phyloP scores from a whole-genome alignment of 2,329 filamentous ascomycete genomes.

The Neoarthrinium moseri region DNA sequence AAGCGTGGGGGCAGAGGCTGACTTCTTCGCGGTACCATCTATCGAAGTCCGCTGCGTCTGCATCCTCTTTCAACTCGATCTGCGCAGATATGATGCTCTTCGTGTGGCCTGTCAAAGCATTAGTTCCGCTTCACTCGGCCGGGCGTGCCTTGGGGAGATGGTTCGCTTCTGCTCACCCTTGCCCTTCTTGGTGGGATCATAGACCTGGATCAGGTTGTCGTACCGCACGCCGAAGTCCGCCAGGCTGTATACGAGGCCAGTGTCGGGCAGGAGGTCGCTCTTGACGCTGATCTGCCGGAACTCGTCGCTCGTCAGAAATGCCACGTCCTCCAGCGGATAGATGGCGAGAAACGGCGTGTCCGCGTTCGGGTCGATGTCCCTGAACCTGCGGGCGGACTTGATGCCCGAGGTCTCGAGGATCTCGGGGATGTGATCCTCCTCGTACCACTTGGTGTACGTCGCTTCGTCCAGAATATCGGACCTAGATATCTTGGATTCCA shows the following conservation, averaged over 20 bases:
- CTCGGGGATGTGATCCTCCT: constrained; percentile 36
- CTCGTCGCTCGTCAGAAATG: constrained; percentile 29
- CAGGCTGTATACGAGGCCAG: constrained; percentile 19
- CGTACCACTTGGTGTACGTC: constrained; percentile 35
- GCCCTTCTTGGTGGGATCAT: constrained; percentile 19
- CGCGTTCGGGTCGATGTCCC: constrained; percentile 23
- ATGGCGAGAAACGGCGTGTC: constrained; percentile 32
- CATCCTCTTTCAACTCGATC: constrained; percentile 11
- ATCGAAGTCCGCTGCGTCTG: constrained; percentile 18
- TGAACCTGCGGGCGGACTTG: constrained; percentile 29
- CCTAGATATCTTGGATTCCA: constrained; percentile 24
- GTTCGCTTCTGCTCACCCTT: constrained; percentile 17
- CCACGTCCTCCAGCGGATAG: constrained; percentile 34
- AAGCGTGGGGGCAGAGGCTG: neutral
- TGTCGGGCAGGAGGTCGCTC: constrained; percentile 24
- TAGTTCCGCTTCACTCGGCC: neutral
- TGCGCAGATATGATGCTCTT: constrained; percentile 16
- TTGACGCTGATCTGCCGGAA: constrained; percentile 32
- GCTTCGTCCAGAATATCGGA: constrained; percentile 26
- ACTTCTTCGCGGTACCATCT: constrained; percentile 22
- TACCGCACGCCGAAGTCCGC: constrained; percentile 19
- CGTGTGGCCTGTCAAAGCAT: constrained; percentile 13
- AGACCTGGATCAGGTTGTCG: constrained; percentile 20
- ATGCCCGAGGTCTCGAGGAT: constrained; percentile 32
- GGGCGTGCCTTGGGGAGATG: neutral